These are phyloP conservation scores for Nissolia schottii DNA, from an alignment of 306 rosid species.

Conservation along the genomic window DNA sequence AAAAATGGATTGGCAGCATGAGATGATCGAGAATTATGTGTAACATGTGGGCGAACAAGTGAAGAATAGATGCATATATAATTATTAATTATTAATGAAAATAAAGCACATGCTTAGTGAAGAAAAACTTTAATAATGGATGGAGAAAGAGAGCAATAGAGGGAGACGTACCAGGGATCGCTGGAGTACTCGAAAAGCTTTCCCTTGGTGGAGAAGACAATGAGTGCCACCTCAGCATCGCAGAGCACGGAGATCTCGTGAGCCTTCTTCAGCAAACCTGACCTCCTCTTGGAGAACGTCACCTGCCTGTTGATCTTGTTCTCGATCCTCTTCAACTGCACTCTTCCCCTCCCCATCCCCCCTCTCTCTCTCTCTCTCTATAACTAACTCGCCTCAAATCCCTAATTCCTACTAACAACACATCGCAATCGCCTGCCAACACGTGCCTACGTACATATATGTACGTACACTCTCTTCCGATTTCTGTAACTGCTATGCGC, in stretches of 20 bases:
- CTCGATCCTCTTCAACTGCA: constrained; percentile 89
- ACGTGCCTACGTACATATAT: background rate
- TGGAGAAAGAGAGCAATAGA: too few relatives aligned
- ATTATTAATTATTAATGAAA: too few relatives aligned
- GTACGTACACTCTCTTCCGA: background rate
- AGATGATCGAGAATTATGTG: too few relatives aligned
- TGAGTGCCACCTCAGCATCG: constrained; percentile 84
- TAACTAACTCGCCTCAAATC: too few relatives aligned
- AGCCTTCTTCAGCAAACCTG: constrained; percentile 86
- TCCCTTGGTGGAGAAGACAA: constrained; percentile 84
- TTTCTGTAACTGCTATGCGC: too few relatives aligned
- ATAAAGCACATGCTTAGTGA: too few relatives aligned
- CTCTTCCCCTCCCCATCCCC: constrained; percentile 79
- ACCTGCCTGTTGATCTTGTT: constrained; percentile 92
- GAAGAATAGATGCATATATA: background rate
- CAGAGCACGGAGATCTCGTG: constrained; percentile 90
- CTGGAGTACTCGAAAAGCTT: constrained; percentile 74
- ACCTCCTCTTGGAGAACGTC: constrained; percentile 81
- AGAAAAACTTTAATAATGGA: too few relatives aligned
- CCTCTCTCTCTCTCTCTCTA: background rate
- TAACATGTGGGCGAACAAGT: background rate
- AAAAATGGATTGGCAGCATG: background rate
- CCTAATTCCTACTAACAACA: background rate
- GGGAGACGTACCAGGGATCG: constrained; percentile 56
- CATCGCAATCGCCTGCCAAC: background rate